Evolutionary conservation across 192 early-diverging fungal genomes (phyloP).

Genomic region (Radiomyces spectabilis): DNA sequence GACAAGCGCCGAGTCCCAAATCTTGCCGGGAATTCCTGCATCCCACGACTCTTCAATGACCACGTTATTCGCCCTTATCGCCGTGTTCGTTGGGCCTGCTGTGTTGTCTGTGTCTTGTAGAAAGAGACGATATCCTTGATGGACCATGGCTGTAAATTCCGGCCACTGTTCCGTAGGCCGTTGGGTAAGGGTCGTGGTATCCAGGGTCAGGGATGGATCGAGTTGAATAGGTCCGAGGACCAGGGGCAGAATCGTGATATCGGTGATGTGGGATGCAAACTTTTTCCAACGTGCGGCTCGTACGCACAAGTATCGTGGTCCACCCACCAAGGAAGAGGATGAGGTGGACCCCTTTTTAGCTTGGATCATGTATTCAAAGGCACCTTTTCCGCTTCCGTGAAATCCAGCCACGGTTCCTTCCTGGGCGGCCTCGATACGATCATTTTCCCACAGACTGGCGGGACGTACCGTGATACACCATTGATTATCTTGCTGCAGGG

Average conservation of each 20-base stretch:
- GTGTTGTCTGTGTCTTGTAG: neutral
- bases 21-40: slow-evolving; percentile 36
- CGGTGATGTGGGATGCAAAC: neutral
- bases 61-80: slow-evolving; percentile 6
- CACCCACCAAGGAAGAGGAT: neutral
- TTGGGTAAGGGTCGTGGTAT: neutral
- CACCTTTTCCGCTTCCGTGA: slow-evolving; percentile 11
- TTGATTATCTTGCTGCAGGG: neutral
- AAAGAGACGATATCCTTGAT: slow-evolving; percentile 13
- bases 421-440: neutral
- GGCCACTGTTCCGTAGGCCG: slow-evolving; percentile 2
- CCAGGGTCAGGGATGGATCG: neutral
- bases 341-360: too few species aligned
- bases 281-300: too few species aligned
- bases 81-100: neutral
- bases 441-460: neutral
- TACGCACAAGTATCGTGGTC: slow-evolving; percentile 1
- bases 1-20: slow-evolving; percentile 43
- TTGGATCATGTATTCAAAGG: slow-evolving; percentile 18
- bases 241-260: slow-evolving; percentile 12
- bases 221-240: slow-evolving; percentile 10
- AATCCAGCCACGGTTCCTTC: slow-evolving; percentile 5
- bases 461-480: slow-evolving; percentile 12
- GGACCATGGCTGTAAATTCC: slow-evolving; percentile 2
- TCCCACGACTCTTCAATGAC: slow-evolving; percentile 33